Evolutionary conservation across 306 rosid genomes (phyloP).

Genomic region (Quercus mongolica): DNA sequence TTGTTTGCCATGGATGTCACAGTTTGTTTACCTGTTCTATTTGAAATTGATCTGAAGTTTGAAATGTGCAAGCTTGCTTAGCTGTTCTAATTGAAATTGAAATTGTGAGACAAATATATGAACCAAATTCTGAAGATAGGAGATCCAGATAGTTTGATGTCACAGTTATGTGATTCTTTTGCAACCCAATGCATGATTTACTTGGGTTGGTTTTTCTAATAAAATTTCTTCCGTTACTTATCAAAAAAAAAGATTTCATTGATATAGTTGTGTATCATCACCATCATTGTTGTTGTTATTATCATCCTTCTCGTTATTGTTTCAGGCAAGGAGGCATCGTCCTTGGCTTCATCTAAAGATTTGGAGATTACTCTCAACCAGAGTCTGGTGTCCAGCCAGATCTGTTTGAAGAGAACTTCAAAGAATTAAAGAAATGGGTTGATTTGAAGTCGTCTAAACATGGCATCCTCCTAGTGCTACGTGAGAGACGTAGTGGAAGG

Average conservation of each 20-base stretch:
- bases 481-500: conserved; percentile 71
- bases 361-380: conserved; percentile 27
- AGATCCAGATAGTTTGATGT: too few relatives aligned
- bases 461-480: conserved; percentile 62
- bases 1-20: too few relatives aligned
- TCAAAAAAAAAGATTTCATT: background rate
- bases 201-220: too few relatives aligned
- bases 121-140: too few relatives aligned
- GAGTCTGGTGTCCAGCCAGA: conserved; percentile 36
- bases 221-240: too few relatives aligned
- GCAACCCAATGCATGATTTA: too few relatives aligned
- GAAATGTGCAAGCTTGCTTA: too few relatives aligned
- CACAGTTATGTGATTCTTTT: too few relatives aligned
- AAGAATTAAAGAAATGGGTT: conserved; percentile 86
- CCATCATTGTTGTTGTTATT: background rate
- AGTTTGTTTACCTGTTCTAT: too few relatives aligned
- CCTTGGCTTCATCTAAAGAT: conserved; percentile 32
- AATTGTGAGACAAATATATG: too few relatives aligned
- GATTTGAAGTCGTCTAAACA: conserved; percentile 69
- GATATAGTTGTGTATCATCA: background rate
- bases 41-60: too few relatives aligned
- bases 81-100: too few relatives aligned
- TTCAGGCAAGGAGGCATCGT: conserved; percentile 43
- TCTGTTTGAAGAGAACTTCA: conserved; percentile 70
- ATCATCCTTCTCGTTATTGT: conserved; percentile 19